Percentiles rank a stretch among this genome's conserved stretches.
Conservation (phyloP, 495 filamentous ascomycete genomes). For the Hypoxylon lenormandii region DNA sequence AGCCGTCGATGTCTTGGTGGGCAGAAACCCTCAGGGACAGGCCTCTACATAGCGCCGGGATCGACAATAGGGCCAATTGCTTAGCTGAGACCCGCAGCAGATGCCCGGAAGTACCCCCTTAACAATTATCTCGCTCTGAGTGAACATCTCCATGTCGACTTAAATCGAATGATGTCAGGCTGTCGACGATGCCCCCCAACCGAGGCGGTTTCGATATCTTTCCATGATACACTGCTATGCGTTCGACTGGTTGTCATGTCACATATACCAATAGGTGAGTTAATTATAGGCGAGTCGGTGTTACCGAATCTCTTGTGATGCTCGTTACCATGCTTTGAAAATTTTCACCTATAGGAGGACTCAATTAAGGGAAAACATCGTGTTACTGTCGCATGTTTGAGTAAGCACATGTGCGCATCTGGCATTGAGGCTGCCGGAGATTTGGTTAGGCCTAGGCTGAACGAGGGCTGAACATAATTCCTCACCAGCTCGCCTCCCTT, state of each 20-base stretch:
- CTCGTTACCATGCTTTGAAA: background rate
- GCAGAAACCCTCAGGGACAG: conserved; percentile 18
- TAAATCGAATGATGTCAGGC: conserved; percentile 36
- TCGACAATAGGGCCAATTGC: conserved; percentile 26
- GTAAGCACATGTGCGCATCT: background rate
- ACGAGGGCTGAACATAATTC: conserved; percentile 10
- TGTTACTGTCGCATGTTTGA: conserved; percentile 32
- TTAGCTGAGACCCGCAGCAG: conserved; percentile 16
- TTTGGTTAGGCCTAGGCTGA: conserved; percentile 18
- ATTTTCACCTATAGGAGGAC: too few relatives aligned
- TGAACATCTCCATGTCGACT: background rate
- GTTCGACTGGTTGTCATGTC: too few relatives aligned
- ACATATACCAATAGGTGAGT: background rate
- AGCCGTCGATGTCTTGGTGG: too few relatives aligned
- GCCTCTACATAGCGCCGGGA: conserved; percentile 28
- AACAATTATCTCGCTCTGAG: conserved; percentile 24
- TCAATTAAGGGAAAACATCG: background rate
- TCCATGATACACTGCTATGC: conserved; percentile 8
- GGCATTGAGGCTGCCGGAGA: conserved; percentile 41
- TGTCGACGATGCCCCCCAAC: background rate
- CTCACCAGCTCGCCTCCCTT: conserved; percentile 11
- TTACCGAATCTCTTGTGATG: conserved; percentile 10
- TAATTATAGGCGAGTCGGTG: conserved; percentile 6
- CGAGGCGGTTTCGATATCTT: conserved; percentile 17
- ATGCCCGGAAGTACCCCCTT: conserved; percentile 17